Base-by-base conservation (phyloP, 2,329 filamentous ascomycete genomes). In the Botrytis porri region DNA sequence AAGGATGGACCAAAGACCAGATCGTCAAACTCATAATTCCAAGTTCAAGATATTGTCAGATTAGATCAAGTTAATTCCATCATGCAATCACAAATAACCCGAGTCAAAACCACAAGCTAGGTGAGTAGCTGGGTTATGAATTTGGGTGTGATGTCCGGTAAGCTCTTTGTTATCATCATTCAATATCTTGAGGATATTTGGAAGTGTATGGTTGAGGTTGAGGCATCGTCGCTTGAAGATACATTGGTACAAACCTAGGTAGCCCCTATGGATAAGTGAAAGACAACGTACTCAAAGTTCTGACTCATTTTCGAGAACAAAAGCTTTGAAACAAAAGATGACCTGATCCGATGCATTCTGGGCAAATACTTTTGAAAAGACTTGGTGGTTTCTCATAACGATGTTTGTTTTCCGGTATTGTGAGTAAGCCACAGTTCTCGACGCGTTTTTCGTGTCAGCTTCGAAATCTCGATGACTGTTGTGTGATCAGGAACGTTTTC, bases 101-200 rank as follows among this genome's bases (percentile, higher is more conserved):
- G 32, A 73, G 73, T 70, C 67, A 69, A 74, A 74, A 75, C 73
- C 75, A 71, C 72, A 73, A 70, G 51, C 48, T 57, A 57, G 39
- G 29, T 45, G 22, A 14, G 73, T 69, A 62, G 39, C 51, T n/a
- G 73, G 73, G 75, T 69, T 76, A 74, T 73, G 71, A 70, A 48
- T 70, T 75, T 59, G 35, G 10, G 37, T 70, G 51, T 72, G 73
- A 57, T 75, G 69, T 76, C 73, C 69, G 71, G 74, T 64, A 72
- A 74, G 75, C 75, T 75, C 74, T 75, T 76, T 73, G 73, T 60
- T 73, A 76, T 76, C 75, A 76, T 75, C 75, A 76, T 60, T 72
- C 71, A 75, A 71, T n/a, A 39, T 62, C 18, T 29, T 16, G 25
- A 41, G 7, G 8, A n/a, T 8, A 12, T 54, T 25, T 5, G 10